phyloP scores from a whole-genome alignment of 352 stramenopile species.

The Pythium inflatum region DNA sequence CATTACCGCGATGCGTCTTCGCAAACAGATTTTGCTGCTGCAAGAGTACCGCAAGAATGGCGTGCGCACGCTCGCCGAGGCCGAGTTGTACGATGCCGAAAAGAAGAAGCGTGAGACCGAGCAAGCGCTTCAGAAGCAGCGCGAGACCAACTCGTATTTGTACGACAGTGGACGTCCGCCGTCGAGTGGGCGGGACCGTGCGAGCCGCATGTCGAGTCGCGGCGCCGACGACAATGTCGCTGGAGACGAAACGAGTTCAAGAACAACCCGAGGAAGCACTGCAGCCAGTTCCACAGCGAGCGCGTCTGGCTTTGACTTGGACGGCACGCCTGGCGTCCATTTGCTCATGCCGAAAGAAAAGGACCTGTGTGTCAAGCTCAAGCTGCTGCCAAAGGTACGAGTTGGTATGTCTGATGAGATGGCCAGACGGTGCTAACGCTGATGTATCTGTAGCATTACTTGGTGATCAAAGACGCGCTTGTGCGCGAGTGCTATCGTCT shows the following conservation, averaged over 20 bases:
- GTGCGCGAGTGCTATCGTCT: constrained; percentile 88
- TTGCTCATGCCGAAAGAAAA: constrained; percentile 92
- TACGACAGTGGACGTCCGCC: constrained; percentile 72
- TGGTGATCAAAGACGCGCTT: constrained; percentile 95
- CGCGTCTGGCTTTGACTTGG: constrained; percentile 70
- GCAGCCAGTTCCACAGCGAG: constrained; percentile 26
- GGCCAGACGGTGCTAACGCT: constrained; percentile 1
- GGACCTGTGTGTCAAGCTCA: constrained; percentile 88
- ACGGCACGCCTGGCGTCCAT: constrained; percentile 82
- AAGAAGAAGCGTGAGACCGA: constrained; percentile 94
- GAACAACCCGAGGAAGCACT: constrained; percentile 34
- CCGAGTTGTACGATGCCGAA: constrained; percentile 94
- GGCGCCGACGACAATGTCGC: constrained; percentile 42
- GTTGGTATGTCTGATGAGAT: not conserved
- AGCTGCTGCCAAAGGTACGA: constrained; percentile 87
- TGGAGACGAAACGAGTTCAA: constrained; percentile 36
- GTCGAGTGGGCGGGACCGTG: constrained; percentile 63
- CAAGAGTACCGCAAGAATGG: constrained; percentile 96
- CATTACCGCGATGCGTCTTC: constrained; percentile 89
- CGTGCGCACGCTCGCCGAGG: constrained; percentile 93
- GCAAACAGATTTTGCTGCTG: constrained; percentile 96
- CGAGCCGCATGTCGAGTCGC: constrained; percentile 70
- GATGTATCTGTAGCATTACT: constrained; percentile 75
- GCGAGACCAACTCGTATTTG: constrained; percentile 86
- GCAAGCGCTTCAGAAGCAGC: constrained; percentile 86